Percentiles rank a stretch among this genome's conserved stretches.
phyloP scores from a whole-genome alignment of 495 filamentous ascomycete genomes.

The Xylaria longipes region DNA sequence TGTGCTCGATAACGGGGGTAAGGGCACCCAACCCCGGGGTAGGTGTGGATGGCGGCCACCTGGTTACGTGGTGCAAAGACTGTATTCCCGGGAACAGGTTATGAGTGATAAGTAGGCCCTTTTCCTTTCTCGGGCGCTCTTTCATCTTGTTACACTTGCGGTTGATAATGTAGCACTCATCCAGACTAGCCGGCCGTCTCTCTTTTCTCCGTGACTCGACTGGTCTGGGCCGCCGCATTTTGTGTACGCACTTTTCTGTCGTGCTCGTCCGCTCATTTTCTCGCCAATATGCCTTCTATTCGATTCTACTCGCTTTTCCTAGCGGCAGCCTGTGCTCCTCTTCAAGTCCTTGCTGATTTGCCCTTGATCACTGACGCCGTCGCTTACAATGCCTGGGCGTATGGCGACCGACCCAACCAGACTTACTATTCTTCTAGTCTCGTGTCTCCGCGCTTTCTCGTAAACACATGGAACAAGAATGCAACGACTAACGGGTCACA shows the following conservation, averaged over 20 bases:
- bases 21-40: background rate
- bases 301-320: background rate
- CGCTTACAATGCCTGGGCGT: slow-evolving; percentile 41
- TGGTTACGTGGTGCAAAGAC: slow-evolving; percentile 7
- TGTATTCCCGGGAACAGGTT: background rate
- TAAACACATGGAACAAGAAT: slow-evolving; percentile 37
- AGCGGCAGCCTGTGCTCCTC: background rate
- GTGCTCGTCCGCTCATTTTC: slow-evolving; percentile 13
- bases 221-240: background rate
- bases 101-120: background rate
- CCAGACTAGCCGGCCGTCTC: background rate
- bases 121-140: background rate
- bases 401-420: slow-evolving; percentile 49
- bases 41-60: background rate
- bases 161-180: background rate
- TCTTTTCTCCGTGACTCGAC: slow-evolving; percentile 8
- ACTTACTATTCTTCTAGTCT: slow-evolving; percentile 46
- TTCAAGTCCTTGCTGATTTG: slow-evolving; percentile 15
- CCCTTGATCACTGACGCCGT: slow-evolving; percentile 25
- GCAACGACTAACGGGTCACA: slow-evolving; percentile 50
- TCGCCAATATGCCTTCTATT: slow-evolving; percentile 15
- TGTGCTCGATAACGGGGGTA: background rate
- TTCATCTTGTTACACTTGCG: background rate
- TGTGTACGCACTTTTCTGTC: background rate
- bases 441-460: slow-evolving; percentile 49